Conservation (phyloP, 371 early-diverging fungal genomes). For the Basidiobolus meristosporus region DNA sequence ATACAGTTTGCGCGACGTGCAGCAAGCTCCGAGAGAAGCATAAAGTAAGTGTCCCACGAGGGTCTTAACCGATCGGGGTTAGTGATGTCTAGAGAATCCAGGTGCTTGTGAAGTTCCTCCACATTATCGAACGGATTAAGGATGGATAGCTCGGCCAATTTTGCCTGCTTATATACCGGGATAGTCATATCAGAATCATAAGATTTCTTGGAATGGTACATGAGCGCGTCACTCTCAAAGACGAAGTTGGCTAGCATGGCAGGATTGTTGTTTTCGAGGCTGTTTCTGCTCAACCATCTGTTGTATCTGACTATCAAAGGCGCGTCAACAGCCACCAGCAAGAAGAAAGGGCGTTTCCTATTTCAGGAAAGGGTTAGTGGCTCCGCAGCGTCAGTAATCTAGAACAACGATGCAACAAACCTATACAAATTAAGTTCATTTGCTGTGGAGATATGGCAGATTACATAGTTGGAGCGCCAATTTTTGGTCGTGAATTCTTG, state of each 20-base stretch:
- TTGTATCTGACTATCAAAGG: constrained; percentile 43
- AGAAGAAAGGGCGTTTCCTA: constrained; percentile 74
- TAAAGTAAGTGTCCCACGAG: constrained; percentile 94
- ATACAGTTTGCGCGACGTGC: constrained; percentile 79
- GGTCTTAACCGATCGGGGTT: constrained; percentile 64
- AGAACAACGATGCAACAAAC: constrained; percentile 1
- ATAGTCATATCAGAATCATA: too few relatives aligned
- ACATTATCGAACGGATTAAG: constrained; percentile 26
- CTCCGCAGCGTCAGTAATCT: not conserved
- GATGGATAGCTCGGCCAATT: too few relatives aligned
- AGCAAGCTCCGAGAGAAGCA: constrained; percentile 82
- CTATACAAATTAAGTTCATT: constrained; percentile 8
- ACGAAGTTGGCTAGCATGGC: not conserved
- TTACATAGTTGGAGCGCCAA: constrained; percentile 54
- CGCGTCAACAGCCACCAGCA: constrained; percentile 68
- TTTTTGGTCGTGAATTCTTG: constrained; percentile 34
- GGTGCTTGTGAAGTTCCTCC: constrained; percentile 11
- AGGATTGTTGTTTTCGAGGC: constrained; percentile 11
- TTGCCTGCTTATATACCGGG: too few relatives aligned
- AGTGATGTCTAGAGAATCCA: constrained; percentile 27
- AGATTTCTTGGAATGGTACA: too few relatives aligned
- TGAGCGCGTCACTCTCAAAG: too few relatives aligned
- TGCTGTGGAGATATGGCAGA: constrained; percentile 26
- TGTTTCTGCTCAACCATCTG: too few relatives aligned
- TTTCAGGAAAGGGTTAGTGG: constrained; percentile 4